Conservation (phyloP, 257 asterid genomes). For the Lavandula angustifolia region DNA sequence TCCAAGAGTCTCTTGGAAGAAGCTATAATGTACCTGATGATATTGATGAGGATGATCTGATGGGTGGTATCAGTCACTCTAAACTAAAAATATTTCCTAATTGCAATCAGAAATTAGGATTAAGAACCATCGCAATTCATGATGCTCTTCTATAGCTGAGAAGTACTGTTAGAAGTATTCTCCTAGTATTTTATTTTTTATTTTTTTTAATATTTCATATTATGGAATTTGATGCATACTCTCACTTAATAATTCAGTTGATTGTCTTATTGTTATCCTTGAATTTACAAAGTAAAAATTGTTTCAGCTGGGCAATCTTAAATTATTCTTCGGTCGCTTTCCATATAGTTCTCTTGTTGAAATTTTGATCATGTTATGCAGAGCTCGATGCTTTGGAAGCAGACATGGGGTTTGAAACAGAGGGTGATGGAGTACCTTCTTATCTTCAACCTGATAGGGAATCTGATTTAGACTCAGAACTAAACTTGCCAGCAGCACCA, state of each 20-base stretch:
- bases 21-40: conserved; percentile 96
- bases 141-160: neutral
- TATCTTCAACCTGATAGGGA: conserved; percentile 93
- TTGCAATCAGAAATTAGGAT: neutral
- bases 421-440: conserved; percentile 82
- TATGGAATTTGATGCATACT: neutral
- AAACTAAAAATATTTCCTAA: conserved; percentile 13
- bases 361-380: conserved; percentile 35
- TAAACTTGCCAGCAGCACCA: conserved; percentile 93
- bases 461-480: conserved; percentile 70
- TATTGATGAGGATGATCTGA: conserved; percentile 91
- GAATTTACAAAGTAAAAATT: neutral
- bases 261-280: neutral
- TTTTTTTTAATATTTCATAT: neutral
- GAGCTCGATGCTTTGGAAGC: conserved; percentile 99
- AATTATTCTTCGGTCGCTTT: neutral
- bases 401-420: conserved; percentile 93
- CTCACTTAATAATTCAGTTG: neutral
- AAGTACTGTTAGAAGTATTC: conserved; percentile 18
- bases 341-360: neutral
- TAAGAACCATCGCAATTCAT: conserved; percentile 13
- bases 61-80: conserved; percentile 72
- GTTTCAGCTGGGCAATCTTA: neutral
- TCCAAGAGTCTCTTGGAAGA: conserved; percentile 96
- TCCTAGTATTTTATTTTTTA: no score